Conservation (phyloP, 1,284 basidiomycete genomes). For the Cutaneotrichosporon dermatis region DNA sequence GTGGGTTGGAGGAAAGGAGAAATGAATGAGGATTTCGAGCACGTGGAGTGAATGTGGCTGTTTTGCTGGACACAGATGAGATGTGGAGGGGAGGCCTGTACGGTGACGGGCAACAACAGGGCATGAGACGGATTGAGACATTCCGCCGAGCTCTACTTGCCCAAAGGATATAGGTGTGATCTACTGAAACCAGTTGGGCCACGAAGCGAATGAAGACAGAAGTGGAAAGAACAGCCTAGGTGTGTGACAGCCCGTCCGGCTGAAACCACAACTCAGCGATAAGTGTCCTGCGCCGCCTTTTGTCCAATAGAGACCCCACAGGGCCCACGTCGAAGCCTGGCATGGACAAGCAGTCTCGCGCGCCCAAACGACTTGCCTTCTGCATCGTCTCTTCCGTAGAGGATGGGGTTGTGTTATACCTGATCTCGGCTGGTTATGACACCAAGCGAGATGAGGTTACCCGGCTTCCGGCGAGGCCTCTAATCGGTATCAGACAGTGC, state of each 20-base stretch:
- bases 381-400: not conserved
- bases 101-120: not conserved
- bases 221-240: too few relatives aligned
- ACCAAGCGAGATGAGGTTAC: not conserved
- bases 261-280: too few relatives aligned
- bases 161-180: too few relatives aligned
- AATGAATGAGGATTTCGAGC: not conserved
- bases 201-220: too few relatives aligned
- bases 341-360: not conserved
- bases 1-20: not conserved
- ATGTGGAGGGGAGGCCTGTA: not conserved
- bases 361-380: not conserved
- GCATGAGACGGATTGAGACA: too few relatives aligned
- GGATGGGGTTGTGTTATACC: not conserved
- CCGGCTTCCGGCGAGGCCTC: too few relatives aligned
- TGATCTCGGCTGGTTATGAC: not conserved
- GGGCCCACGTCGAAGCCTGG: not conserved
- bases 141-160: too few relatives aligned
- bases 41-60: slow-evolving; percentile 3
- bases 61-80: not conserved
- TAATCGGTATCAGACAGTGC: too few relatives aligned
- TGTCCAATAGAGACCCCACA: too few relatives aligned
- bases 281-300: too few relatives aligned
- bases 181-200: too few relatives aligned
- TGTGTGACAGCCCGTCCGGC: too few relatives aligned